Evolutionary conservation across 2,329 filamentous ascomycete species (phyloP).

Genomic region (Seiridium unicorne): DNA sequence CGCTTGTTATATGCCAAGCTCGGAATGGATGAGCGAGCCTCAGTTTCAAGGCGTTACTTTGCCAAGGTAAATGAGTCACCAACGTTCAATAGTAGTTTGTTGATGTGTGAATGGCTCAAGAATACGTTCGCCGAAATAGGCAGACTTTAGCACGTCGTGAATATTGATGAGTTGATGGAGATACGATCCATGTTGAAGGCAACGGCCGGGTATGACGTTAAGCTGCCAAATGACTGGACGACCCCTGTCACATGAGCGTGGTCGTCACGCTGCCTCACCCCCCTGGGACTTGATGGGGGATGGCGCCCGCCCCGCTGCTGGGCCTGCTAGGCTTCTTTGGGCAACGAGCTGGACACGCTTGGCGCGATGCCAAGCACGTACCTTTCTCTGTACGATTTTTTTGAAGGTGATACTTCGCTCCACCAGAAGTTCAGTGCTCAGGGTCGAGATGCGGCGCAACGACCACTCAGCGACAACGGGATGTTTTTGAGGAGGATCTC

Average conservation of each 20-base stretch:
- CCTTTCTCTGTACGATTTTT: neutral
- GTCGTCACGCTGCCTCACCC: neutral
- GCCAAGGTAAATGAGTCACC: constrained; percentile 4
- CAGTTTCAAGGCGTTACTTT: neutral
- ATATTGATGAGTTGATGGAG: neutral
- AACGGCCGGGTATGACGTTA: neutral
- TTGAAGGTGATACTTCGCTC: neutral
- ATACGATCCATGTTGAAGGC: neutral
- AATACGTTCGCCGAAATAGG: neutral
- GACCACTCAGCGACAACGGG: neutral
- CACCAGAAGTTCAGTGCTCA: neutral
- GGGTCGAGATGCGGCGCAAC: neutral
- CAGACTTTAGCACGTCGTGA: constrained; percentile 4
- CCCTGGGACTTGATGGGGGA: neutral
- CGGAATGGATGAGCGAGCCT: neutral
- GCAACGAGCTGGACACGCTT: constrained; percentile 11
- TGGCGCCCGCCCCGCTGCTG: too few species aligned
- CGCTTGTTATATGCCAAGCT: neutral
- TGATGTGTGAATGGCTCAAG: neutral
- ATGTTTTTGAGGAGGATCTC: constrained; percentile 7
- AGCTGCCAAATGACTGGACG: constrained; percentile 1
- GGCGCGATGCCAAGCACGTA: neutral
- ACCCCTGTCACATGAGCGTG: constrained; percentile 8
- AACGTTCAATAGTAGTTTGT: neutral
- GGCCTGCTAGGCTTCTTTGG: neutral